Base-by-base conservation (phyloP, 2,329 filamentous ascomycete genomes). In the Cladophialophora bantiana region DNA sequence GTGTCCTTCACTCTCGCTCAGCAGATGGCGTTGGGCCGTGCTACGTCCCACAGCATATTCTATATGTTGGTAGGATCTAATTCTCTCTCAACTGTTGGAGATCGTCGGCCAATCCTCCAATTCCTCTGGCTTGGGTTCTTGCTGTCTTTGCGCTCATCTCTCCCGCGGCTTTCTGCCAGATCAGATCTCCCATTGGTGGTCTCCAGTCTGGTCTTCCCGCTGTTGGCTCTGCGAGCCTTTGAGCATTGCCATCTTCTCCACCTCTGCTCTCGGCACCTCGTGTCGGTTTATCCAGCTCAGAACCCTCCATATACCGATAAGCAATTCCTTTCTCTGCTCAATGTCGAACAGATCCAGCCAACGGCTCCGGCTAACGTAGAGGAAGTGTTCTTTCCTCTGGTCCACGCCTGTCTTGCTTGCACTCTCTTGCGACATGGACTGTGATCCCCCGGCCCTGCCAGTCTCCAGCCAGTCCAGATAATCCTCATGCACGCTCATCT, bases 261-360 rank as follows among this genome's bases (percentile, higher is more conserved):
- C 31, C 53, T 73, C 70, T 45, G 45, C 65, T 53, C 69, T 59
- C 2, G 70, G 65, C 35, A 72, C 58, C 40, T 70, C 69, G 34
- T 73, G 72, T 67, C 81, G 75, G 71, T 82, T 81, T 63, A 88
- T 74, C 74, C 84, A 87, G 45, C 81, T 81, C 78, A 88, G 83
- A 26, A 88, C 74, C 7, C 81, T 83, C 87, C 87, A 89, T 4
- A 89, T 72, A 0, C 82, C 84, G 57, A 83, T 78, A 75, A 88
- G 83, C 4, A 83, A 83, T 73, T 88, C 84, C 7, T 83, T 74
- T 18, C 87, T 82, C 52, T 89, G 83, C 20, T 83, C 77, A 2
- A 81, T 71, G 15, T 84, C 77, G 65, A 89, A 82, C 3, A 89
- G 75, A 74, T 89, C 83, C 68, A 83, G 87, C 87, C 87, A 89